Percentiles rank a stretch among this genome's conserved stretches.
These are phyloP conservation scores for Tremella fuciformis DNA, from an alignment of 768 basidiomycete species.

Conservation along the genomic window DNA sequence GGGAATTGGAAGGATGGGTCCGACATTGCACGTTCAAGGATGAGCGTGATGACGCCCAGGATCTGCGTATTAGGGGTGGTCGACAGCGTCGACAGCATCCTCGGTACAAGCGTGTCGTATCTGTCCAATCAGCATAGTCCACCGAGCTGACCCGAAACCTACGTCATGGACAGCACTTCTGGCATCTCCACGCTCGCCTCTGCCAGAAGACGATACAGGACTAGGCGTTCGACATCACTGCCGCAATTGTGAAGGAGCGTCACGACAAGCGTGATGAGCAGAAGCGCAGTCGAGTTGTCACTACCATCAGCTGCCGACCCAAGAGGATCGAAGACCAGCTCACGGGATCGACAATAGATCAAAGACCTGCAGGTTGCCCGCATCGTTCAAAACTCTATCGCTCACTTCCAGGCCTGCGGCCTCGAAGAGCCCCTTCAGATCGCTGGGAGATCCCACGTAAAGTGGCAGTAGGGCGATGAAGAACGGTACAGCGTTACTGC, in stretches of 20 bases:
- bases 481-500: constrained; percentile 24
- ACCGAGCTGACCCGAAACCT: constrained; percentile 49
- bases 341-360: constrained; percentile 38
- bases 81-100: constrained; percentile 27
- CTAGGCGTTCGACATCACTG: constrained; percentile 74
- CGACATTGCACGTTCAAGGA: constrained; percentile 32
- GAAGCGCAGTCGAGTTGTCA: constrained; percentile 65
- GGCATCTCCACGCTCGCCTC: constrained; percentile 68
- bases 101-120: constrained; percentile 38
- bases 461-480: constrained; percentile 40
- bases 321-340: constrained; percentile 9
- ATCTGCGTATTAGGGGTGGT: constrained; percentile 34
- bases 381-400: constrained; percentile 33
- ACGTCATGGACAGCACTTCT: constrained; percentile 71
- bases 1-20: constrained; percentile 35
- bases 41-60: constrained; percentile 25
- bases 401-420: constrained; percentile 60
- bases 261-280: constrained; percentile 70
- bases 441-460: constrained; percentile 41
- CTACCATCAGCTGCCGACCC: constrained; percentile 17
- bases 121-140: constrained; percentile 11
- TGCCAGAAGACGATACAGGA: constrained; percentile 71
- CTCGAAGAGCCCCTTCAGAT: constrained; percentile 63
- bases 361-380: constrained; percentile 16
- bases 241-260: constrained; percentile 73